Base-by-base conservation (phyloP, 2,329 filamentous ascomycete species). In the Cladosporium velox region DNA sequence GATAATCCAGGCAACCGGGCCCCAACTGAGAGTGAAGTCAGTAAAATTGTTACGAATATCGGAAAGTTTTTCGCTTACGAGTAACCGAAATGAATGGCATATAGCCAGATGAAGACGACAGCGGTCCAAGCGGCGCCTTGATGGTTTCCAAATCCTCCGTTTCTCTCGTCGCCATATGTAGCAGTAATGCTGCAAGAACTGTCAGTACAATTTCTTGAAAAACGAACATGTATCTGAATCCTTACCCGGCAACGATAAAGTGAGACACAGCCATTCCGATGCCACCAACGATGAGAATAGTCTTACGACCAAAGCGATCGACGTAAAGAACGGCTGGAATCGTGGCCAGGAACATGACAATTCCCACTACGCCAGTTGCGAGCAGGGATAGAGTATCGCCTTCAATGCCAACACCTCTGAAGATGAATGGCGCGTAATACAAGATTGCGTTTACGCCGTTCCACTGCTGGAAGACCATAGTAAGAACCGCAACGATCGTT, bases 31-130 rank as follows among this genome's bases (percentile, higher is more conserved):
- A 30, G 5, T 8, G 10, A 24, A 1, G 51, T 64, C 35, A 64
- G 30, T 32, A 32, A 32, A 24, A 24, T 24, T 24, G 24, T 24
- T 24, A 24, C 30, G 2, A 32, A 32, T 7, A 32, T 7, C 8
- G 2, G 30, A 32, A 7, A 10, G 30, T 32, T 2, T 10, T 7
- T n/a, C 3, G 12, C 60, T 64, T 32, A 64, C 61, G 86, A 88
- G 75, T 91, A 92, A 32, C 88, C 90, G 72, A 92, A 93, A 74
- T 91, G 85, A 35, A 90, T 80, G 24, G 90, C 86, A 69, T 90
- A 92, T 1, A 92, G 82, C 90, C 90, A 92, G 10, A 91, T 86
- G 83, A 91, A 89, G 62, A 76, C 82, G 3, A 86, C 88, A 0
- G 88, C 84, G 3, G 80, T 89, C 90, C 91, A 93, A 1, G 90